Base-by-base conservation (phyloP, 352 stramenopile species). In the Globisporangium heterothallicum region DNA sequence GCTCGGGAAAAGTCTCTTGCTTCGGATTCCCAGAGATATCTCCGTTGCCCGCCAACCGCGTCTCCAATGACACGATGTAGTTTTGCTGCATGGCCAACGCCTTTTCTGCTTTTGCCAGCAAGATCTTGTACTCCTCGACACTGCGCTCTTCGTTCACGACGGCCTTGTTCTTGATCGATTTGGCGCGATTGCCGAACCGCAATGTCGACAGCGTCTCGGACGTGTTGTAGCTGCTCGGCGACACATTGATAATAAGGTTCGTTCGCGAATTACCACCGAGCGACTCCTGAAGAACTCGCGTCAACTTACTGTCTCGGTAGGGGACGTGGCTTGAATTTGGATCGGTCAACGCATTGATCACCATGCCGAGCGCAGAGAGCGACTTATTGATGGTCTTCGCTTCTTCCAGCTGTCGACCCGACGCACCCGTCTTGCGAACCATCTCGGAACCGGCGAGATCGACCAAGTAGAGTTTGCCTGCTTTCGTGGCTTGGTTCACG, bases 321-420 rank as follows among this genome's bases (percentile, higher is more conserved):
- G 89, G 89, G 22, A 97, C 72, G 68, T 97, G 88, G 18, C 49
- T 85, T 22, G 66, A 63, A 32, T 77, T 73, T 0, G 70, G 70
- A 55, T 97, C 88, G 4, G 88, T 97, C 13, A 98, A 74, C 14
- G 87, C 87, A 50, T 98, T 97, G 61, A 98, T 98, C 35, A 98
- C 93, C 61, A 96, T 96, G 13, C 94, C 94, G 10, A 98, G 66
- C 8, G 94, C 88, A 6, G 78, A 95, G 1, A 98, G 76, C 24
- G 87, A 97, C 56, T 96, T 97, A 74, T 98, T 98, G 60, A 98
- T 98, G 32, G 85, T 98, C 70, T 98, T 98, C 22, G 94, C 93
- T 55, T 98, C 94, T 61, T 98, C 92, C 13, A 98, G 75, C 46
- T 94, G 83, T 19, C 92, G 83, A 5, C 93, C 93, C 7, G 83